Evolutionary conservation across 352 stramenopile genomes (phyloP).

Genomic region (Phytophthora europaea): DNA sequence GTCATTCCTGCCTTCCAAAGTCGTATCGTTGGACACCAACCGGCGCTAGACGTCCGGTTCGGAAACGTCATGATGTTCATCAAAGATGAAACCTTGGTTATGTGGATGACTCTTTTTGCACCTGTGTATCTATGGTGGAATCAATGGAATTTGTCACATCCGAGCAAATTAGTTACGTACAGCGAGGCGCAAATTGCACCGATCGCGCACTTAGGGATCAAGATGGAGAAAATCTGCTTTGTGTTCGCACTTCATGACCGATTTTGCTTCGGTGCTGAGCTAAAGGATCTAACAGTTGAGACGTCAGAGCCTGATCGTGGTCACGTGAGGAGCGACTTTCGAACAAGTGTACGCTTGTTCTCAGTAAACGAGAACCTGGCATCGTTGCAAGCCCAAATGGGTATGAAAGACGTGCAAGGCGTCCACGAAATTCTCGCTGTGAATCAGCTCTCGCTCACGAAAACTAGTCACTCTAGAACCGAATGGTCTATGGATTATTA

Average conservation of each 20-base stretch:
- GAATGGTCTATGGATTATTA: constrained; percentile 60
- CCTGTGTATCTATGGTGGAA: constrained; percentile 90
- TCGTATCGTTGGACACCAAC: constrained; percentile 80
- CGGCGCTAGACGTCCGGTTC: constrained; percentile 60
- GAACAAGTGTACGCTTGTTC: constrained; percentile 47
- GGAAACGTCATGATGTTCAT: constrained; percentile 65
- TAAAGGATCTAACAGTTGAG: constrained; percentile 45
- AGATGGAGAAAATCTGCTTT: constrained; percentile 57
- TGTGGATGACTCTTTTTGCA: constrained; percentile 83
- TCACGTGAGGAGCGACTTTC: constrained; percentile 48
- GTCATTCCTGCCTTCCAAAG: constrained; percentile 85
- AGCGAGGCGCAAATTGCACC: constrained; percentile 67
- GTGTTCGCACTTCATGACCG: constrained; percentile 69
- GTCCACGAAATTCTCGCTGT: constrained; percentile 61
- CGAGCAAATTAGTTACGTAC: constrained; percentile 61
- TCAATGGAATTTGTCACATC: constrained; percentile 79
- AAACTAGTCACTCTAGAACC: constrained; percentile 61
- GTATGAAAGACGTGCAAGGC: constrained; percentile 21
- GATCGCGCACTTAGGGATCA: constrained; percentile 68
- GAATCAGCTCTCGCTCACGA: constrained; percentile 42
- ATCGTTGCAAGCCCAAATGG: constrained; percentile 41
- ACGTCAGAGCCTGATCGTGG: constrained; percentile 50
- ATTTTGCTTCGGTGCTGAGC: constrained; percentile 64
- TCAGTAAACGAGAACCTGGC: constrained; percentile 42
- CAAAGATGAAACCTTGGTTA: constrained; percentile 80